A percentile compares a stretch with the other conserved stretches of the same genome.
These are phyloP conservation scores for Hypoxylon subgilvum DNA, from an alignment of 495 filamentous ascomycete genomes.

Conservation along the genomic window DNA sequence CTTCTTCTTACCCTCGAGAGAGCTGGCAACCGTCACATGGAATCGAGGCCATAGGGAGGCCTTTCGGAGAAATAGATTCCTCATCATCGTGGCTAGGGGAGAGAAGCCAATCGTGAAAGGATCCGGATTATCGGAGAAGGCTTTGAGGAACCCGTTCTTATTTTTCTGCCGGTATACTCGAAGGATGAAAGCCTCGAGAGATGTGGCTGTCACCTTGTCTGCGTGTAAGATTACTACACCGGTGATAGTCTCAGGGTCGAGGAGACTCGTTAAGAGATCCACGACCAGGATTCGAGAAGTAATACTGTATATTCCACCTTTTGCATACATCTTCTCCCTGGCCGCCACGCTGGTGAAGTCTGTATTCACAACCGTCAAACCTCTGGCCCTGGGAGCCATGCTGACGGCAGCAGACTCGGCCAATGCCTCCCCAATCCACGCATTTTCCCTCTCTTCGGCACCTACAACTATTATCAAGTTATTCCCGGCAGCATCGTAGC, in stretches of 20 bases:
- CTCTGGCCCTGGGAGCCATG: slow-evolving; percentile 72
- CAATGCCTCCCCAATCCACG: slow-evolving; percentile 89
- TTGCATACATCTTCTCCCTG: slow-evolving; percentile 86
- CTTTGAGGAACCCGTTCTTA: slow-evolving; percentile 90
- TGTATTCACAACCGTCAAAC: slow-evolving; percentile 90
- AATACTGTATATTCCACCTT: slow-evolving; percentile 92
- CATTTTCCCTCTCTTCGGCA: slow-evolving; percentile 93
- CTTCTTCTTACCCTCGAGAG: slow-evolving; percentile 89
- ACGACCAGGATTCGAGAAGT: slow-evolving; percentile 95
- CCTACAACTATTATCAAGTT: slow-evolving; percentile 88
- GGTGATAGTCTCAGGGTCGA: slow-evolving; percentile 84
- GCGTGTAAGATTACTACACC: slow-evolving; percentile 89
- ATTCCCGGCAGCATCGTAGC: slow-evolving; percentile 93
- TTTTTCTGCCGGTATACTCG: slow-evolving; percentile 94
- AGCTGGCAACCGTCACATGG: slow-evolving; percentile 84
- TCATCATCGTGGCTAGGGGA: slow-evolving; percentile 87
- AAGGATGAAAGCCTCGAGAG: slow-evolving; percentile 91
- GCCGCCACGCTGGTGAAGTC: slow-evolving; percentile 85
- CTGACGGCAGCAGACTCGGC: slow-evolving; percentile 93
- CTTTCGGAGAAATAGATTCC: slow-evolving; percentile 88
- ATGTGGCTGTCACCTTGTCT: slow-evolving; percentile 85
- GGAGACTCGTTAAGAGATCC: slow-evolving; percentile 82
- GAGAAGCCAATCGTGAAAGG: slow-evolving; percentile 89
- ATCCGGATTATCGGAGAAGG: slow-evolving; percentile 93
- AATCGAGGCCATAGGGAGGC: slow-evolving; percentile 94